Evolutionary conservation across 2,329 filamentous ascomycete genomes (phyloP).

Genomic region (Nothophaeocryptopus gaeumannii): DNA sequence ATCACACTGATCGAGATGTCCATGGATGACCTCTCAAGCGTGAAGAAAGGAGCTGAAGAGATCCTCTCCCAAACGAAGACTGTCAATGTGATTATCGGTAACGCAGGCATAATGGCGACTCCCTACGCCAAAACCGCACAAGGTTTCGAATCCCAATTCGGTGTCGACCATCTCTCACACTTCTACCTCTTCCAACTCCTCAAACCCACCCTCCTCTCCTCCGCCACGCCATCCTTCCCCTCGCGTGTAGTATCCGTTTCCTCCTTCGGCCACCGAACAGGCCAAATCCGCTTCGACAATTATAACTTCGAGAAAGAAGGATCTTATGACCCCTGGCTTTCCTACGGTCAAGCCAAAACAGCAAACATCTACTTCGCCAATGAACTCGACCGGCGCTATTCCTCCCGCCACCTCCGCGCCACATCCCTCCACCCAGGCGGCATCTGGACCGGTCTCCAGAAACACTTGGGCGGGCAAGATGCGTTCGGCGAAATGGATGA

Average conservation of each 20-base stretch:
- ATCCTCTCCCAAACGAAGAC: constrained; percentile 18
- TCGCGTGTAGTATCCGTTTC: constrained; percentile 51
- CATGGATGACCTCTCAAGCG: constrained; percentile 31
- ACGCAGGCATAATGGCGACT: constrained; percentile 39
- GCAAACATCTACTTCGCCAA: constrained; percentile 54
- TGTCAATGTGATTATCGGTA: constrained; percentile 22
- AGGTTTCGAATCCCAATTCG: constrained; percentile 49
- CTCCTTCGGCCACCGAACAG: constrained; percentile 43
- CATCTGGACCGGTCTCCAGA: constrained; percentile 32
- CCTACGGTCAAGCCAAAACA: constrained; percentile 52
- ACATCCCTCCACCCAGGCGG: constrained; percentile 48
- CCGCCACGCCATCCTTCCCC: constrained; percentile 39
- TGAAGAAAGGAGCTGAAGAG: constrained; percentile 33
- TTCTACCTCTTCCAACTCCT: constrained; percentile 56
- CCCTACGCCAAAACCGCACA: constrained; percentile 26
- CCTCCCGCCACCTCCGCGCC: constrained; percentile 44
- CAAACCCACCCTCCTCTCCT: constrained; percentile 43
- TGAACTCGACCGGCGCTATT: constrained; percentile 52
- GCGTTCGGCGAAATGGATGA: constrained; percentile 13
- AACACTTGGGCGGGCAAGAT: constrained; percentile 21
- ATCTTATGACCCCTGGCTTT: constrained; percentile 35
- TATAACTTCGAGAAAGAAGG: constrained; percentile 36
- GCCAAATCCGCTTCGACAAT: constrained; percentile 39
- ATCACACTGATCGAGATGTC: constrained; percentile 36
- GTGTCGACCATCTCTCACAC: constrained; percentile 49